These are phyloP conservation scores for Prunus mira DNA, from an alignment of 306 rosid species.

Conservation along the genomic window DNA sequence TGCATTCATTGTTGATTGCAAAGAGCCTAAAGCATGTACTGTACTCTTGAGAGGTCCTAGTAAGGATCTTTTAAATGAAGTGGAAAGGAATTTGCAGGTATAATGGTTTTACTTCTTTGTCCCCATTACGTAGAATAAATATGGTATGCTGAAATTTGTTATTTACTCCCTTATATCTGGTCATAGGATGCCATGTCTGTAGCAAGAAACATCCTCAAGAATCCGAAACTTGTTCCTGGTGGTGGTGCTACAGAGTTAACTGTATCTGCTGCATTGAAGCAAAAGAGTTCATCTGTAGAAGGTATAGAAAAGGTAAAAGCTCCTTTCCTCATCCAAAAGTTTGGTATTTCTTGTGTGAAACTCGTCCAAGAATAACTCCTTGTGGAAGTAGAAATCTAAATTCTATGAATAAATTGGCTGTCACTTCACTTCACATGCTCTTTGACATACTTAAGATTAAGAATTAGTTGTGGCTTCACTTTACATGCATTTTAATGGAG, in stretches of 20 bases:
- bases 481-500: not conserved
- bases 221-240: constrained; percentile 92
- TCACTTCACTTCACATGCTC: not conserved
- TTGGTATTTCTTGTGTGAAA: not conserved
- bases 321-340: not conserved
- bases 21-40: constrained; percentile 91
- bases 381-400: not conserved
- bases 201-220: constrained; percentile 83
- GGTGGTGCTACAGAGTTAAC: constrained; percentile 98
- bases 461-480: not conserved
- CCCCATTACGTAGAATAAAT: not conserved
- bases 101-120: not conserved
- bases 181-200: constrained; percentile 92
- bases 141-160: constrained; percentile 14
- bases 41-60: constrained; percentile 84
- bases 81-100: constrained; percentile 94
- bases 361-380: not conserved
- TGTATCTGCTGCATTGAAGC: constrained; percentile 89
- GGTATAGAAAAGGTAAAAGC: constrained; percentile 86
- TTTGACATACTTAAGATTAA: not conserved
- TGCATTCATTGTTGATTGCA: constrained; percentile 78
- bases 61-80: constrained; percentile 86
- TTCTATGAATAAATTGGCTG: not conserved
- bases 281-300: constrained; percentile 91
- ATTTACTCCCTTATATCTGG: not conserved